Percentiles rank a stretch among this genome's conserved stretches.
These are phyloP conservation scores for Cladorrhinum sp. DNA, from an alignment of 2,329 filamentous ascomycete species.

Conservation along the genomic window DNA sequence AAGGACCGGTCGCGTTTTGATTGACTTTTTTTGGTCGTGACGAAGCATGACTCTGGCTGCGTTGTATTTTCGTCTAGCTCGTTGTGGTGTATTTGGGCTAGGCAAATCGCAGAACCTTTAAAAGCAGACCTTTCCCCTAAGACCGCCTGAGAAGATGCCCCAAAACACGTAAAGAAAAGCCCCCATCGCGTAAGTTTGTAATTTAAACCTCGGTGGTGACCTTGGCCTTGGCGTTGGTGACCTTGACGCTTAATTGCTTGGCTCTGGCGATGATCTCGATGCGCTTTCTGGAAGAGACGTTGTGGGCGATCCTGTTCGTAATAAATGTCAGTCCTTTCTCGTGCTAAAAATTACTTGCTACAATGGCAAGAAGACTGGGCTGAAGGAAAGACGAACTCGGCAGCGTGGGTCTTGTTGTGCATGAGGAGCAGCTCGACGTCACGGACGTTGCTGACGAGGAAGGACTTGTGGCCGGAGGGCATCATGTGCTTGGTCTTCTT, in stretches of 20 bases:
- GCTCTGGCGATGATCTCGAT: conserved; percentile 96
- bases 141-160: conserved; percentile 31
- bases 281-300: conserved; percentile 97
- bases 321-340: conserved; percentile 11
- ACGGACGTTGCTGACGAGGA: conserved; percentile 95
- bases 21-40: conserved; percentile 21
- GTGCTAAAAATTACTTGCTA: background rate
- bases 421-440: conserved; percentile 98
- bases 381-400: conserved; percentile 69
- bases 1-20: background rate
- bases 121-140: conserved; percentile 29
- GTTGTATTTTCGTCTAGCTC: conserved; percentile 29
- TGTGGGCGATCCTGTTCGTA: conserved; percentile 79
- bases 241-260: conserved; percentile 98
- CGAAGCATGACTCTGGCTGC: conserved; percentile 24
- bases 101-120: conserved; percentile 25
- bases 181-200: conserved; percentile 22
- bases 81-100: conserved; percentile 23
- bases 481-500: conserved; percentile 99
- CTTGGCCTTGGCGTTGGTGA: conserved; percentile 99
- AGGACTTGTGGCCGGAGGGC: conserved; percentile 99
- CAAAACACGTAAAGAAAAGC: conserved; percentile 29
- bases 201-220: conserved; percentile 88
- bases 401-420: conserved; percentile 99
- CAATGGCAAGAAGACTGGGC: background rate